A percentile compares a stretch with the other conserved stretches of the same genome.
Evolutionary conservation across 345 rosid species (phyloP).

Genomic region (Citrus unshiu): DNA sequence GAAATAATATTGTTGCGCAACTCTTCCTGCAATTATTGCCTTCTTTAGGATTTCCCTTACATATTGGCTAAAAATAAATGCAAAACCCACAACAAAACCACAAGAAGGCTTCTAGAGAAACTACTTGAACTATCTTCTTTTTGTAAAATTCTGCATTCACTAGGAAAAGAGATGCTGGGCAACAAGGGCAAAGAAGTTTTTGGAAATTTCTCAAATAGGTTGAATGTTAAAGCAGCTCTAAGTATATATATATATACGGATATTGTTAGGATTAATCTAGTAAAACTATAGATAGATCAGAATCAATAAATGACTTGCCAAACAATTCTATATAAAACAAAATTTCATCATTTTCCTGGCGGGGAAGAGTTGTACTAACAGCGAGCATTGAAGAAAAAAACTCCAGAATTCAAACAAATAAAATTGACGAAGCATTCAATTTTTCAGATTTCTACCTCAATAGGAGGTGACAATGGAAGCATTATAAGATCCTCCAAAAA

Average conservation of each 20-base stretch:
- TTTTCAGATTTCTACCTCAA: neutral
- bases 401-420: neutral
- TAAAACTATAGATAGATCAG: neutral
- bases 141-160: neutral
- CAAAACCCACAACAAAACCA: neutral
- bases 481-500: neutral
- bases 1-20: conserved; percentile 60
- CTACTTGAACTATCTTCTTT: neutral
- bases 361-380: neutral
- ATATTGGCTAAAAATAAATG: neutral
- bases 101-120: neutral
- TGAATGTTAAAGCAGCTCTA: neutral
- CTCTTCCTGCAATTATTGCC: conserved; percentile 55
- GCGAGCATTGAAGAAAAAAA: neutral
- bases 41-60: conserved; percentile 9
- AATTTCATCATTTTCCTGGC: neutral
- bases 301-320: neutral
- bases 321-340: neutral
- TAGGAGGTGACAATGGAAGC: neutral
- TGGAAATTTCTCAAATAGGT: neutral
- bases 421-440: neutral
- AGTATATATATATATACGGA: neutral
- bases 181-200: neutral
- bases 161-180: neutral
- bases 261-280: neutral